Evolutionary conservation across 2,329 filamentous ascomycete genomes (phyloP), one percentile per base, ranked within the genome.

Genomic region (Apiospora koreana): DNA sequence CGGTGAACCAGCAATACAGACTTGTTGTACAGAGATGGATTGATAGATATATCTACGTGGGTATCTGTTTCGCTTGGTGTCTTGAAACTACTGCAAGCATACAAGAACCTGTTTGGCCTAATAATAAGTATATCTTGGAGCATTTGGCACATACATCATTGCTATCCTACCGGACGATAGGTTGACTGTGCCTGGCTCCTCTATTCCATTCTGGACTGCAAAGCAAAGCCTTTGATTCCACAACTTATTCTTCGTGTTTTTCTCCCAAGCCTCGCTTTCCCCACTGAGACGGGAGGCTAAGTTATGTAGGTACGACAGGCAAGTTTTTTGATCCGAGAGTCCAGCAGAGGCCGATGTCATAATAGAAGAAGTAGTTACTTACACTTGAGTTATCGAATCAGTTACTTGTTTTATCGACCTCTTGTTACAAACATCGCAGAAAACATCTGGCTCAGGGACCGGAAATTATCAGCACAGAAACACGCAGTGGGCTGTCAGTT

Each of bases 141-240:
- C 48, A 38, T 38, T 38, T 62, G 21, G 54, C 16, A 21, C 18
- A 38, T n/a, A 35, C 50, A 58, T 28, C 31, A 10, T 2, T 31
- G 35, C 35, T 25, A 3, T 16, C 12, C 41, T 16, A 43, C 12
- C 16, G 21, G 25, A 58, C n/a, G 35, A 58, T 58, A 28, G 50
- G 50, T 21, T 58, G 21, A 8, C 28, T 58, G 50, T 58, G 50
- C 28, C 50, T 58, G 50, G 7, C 50, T 58, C 50, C 50, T 58
- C 50, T 58, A 58, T 58, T 58, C 25, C 25, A 58, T 28, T 35
- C 28, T 58, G 28, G 50, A 35, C 54, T 38, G 54, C 54, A 62
- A 62, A 62, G 54, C 54, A 62, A 62, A 62, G 31, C 54, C 54
- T n/a, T 38, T 14, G 31, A 62, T 62, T 62, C 54, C 54, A 23